Conservation (phyloP, 192 early-diverging fungal genomes). For the Podochytrium sp. region DNA sequence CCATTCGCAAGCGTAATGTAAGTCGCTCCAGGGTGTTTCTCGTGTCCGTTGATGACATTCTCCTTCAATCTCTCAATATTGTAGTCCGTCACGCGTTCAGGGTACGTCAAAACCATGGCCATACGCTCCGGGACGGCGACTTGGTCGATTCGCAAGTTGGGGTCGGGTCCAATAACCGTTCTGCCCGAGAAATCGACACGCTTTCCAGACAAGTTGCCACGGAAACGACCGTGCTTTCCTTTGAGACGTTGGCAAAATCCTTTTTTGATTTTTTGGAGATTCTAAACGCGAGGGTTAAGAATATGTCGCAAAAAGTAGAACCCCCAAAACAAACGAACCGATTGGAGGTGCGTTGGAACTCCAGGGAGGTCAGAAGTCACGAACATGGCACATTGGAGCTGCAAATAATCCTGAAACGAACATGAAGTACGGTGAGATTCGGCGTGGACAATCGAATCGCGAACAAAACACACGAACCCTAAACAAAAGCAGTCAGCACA, state of each 20-base stretch:
- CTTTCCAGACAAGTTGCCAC: constrained; percentile 98
- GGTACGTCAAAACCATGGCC: constrained; percentile 92
- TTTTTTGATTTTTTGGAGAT: constrained; percentile 63
- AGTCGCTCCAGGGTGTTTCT: constrained; percentile 92
- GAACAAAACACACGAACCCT: constrained; percentile 7
- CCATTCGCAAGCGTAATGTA: constrained; percentile 63
- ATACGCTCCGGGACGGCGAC: constrained; percentile 91
- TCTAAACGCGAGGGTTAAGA: constrained; percentile 27
- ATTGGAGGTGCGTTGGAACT: constrained; percentile 65
- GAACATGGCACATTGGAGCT: constrained; percentile 92
- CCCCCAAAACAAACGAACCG: constrained; percentile 27
- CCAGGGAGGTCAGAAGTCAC: constrained; percentile 96
- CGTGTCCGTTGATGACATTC: constrained; percentile 82
- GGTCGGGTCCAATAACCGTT: constrained; percentile 99
- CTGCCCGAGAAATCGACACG: constrained; percentile 98
- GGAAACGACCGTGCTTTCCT: constrained; percentile 98
- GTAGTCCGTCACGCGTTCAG: constrained; percentile 88
- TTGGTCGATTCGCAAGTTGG: constrained; percentile 97
- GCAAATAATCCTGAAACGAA: constrained; percentile 97
- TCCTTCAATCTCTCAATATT: constrained; percentile 82
- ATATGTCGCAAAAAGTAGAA: constrained; percentile 33
- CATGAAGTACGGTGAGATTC: too few relatives aligned
- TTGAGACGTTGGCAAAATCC: constrained; percentile 97
- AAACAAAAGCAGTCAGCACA: background rate
- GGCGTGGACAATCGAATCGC: background rate